A percentile compares a stretch with the other conserved stretches of the same genome.
Evolutionary conservation across 2,329 filamentous ascomycete genomes (phyloP).

Genomic region (Pseudocercospora macadamiae): DNA sequence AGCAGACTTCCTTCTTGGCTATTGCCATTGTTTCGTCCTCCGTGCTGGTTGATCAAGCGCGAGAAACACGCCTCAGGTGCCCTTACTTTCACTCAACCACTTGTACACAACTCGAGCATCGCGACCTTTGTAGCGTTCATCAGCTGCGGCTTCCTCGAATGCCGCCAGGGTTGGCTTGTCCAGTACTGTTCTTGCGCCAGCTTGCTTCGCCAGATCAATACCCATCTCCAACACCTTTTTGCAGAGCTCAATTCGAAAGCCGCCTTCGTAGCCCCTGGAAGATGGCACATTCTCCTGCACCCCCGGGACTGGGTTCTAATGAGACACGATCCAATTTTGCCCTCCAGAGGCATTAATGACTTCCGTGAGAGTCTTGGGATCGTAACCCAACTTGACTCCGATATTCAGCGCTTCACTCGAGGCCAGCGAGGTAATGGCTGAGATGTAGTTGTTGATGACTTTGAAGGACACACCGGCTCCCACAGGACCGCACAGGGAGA

Average conservation of each 20-base stretch:
- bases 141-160: background rate
- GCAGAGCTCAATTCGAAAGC: background rate
- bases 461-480: background rate
- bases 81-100: background rate
- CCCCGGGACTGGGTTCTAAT: background rate
- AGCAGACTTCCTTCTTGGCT: background rate
- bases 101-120: background rate
- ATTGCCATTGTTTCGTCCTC: background rate
- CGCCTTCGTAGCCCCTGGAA: background rate
- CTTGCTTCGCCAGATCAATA: background rate
- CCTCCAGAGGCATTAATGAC: background rate
- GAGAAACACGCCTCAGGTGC: background rate
- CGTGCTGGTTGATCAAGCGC: no score
- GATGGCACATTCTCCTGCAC: background rate
- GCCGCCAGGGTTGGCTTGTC: background rate
- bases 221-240: background rate
- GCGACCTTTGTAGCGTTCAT: background rate
- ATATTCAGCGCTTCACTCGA: background rate
- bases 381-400: background rate
- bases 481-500: background rate
- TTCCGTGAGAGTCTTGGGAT: background rate
- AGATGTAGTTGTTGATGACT: background rate
- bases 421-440: background rate
- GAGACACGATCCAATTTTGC: background rate
- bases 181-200: background rate